These are phyloP conservation scores for Pseudogymnoascus sp. DNA, from an alignment of 2,329 filamentous ascomycete species.

Conservation along the genomic window DNA sequence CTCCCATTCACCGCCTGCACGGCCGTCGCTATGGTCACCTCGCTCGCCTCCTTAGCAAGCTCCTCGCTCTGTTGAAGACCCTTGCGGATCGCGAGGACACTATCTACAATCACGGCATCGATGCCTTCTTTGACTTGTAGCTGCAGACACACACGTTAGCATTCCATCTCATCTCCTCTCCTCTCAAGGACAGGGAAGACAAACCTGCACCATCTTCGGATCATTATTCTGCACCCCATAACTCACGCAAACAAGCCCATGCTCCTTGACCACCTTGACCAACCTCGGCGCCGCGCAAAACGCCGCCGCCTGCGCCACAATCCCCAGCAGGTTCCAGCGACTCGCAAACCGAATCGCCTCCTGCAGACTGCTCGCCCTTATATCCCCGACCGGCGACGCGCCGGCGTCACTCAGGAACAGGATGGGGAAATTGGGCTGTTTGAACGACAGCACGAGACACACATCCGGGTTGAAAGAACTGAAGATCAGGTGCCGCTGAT, in stretches of 20 bases:
- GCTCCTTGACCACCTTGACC: slow-evolving; percentile 89
- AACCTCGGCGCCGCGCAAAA: slow-evolving; percentile 82
- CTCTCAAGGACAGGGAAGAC: slow-evolving; percentile 21
- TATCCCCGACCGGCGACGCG: slow-evolving; percentile 71
- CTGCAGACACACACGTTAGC: slow-evolving; percentile 13
- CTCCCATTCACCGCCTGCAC: not conserved
- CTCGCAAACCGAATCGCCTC: slow-evolving; percentile 92
- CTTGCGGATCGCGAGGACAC: slow-evolving; percentile 84
- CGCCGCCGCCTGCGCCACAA: slow-evolving; percentile 82
- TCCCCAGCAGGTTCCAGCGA: slow-evolving; percentile 87
- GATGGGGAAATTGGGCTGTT: slow-evolving; percentile 93
- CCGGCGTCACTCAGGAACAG: slow-evolving; percentile 91
- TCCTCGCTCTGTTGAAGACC: slow-evolving; percentile 43
- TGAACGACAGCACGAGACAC: slow-evolving; percentile 87
- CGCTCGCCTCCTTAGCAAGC: not conserved
- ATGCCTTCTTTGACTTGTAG: slow-evolving; percentile 88
- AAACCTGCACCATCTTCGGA: slow-evolving; percentile 72
- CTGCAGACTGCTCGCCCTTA: slow-evolving; percentile 83
- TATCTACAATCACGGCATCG: slow-evolving; percentile 96
- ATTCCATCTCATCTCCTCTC: not conserved
- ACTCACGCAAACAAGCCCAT: slow-evolving; percentile 85
- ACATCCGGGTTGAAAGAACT: slow-evolving; percentile 92
- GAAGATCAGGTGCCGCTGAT: slow-evolving; percentile 86
- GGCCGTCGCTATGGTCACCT: not conserved
- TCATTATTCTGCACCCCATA: slow-evolving; percentile 93